A percentile compares a stretch with the other conserved stretches of the same genome.
phyloP scores from a whole-genome alignment of 257 asterid species.

The Lithospermum erythrorhizon region DNA sequence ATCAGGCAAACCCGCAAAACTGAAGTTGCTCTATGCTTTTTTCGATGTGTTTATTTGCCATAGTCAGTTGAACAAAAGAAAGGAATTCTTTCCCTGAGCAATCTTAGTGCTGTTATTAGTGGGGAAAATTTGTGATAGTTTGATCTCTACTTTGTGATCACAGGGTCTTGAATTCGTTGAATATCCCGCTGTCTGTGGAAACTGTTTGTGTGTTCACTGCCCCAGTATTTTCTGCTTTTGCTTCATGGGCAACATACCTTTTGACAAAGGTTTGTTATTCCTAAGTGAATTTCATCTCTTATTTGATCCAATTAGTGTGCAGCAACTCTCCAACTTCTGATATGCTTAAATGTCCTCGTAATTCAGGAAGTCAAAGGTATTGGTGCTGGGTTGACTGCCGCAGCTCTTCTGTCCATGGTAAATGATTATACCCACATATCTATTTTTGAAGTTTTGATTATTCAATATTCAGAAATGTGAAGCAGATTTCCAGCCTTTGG shows the following conservation, averaged over 20 bases:
- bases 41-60: neutral
- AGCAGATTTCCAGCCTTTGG: too few species aligned
- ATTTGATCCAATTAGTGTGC: neutral
- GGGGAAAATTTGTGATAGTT: neutral
- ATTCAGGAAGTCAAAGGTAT: slow-evolving; percentile 88
- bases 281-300: slow-evolving; percentile 11
- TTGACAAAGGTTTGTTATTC: slow-evolving; percentile 69
- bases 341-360: slow-evolving; percentile 9
- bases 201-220: slow-evolving; percentile 99
- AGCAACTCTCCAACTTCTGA: neutral
- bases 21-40: neutral
- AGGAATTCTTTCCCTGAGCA: neutral
- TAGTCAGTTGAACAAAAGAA: neutral
- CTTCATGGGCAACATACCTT: slow-evolving; percentile 97
- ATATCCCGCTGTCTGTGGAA: slow-evolving; percentile 94
- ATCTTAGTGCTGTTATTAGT: neutral
- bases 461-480: slow-evolving; percentile 3
- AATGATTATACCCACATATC: slow-evolving; percentile 1
- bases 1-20: too few species aligned
- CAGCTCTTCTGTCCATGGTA: slow-evolving; percentile 97
- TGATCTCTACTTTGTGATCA: slow-evolving; percentile 19
- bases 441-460: slow-evolving; percentile 3
- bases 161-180: slow-evolving; percentile 83
- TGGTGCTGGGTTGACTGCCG: slow-evolving; percentile 99
- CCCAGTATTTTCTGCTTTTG: slow-evolving; percentile 95